Evolutionary conservation across 2,329 filamentous ascomycete species (phyloP), one percentile per base, ranked within the genome.

Genomic region (Botrytis elliptica): DNA sequence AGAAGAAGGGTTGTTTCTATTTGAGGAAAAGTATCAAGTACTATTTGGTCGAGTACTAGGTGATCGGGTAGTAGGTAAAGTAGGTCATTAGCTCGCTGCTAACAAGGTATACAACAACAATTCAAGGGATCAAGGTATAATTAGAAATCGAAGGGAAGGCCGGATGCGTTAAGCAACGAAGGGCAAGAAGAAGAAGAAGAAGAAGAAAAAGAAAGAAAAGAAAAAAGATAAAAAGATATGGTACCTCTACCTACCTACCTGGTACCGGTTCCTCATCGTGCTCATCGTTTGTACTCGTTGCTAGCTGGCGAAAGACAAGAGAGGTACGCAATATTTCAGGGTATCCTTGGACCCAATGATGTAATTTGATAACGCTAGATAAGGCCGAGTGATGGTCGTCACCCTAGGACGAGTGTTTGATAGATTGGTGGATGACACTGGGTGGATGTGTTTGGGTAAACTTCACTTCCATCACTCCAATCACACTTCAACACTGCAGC

Each of bases 361-460:
- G 67, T 70, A 70, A 70, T 70, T 70, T 40, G 67, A 70, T 60
- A 60, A 33, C n/a, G 36, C 38, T 60, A 70, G 22, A 40, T 38
- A 55, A 42, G 18, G 46, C 33, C 38, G n/a, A 29, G 52, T 57
- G 1, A 18, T 18, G 16, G n/a, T 4, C n/a, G 14, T 2, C n/a
- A 57, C 9, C 52, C 52, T 29, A 57, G 52, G 33, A 33, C 33
- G 33, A 33, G 33, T 33, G 33, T 33, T 33, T 33, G 33, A 33
- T 33, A 33, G 33, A 33, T 33, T 33, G 33, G 33, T 33, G 33
- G 33, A 33, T 33, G 33, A 3, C 33, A 33, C 33, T 33, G 9
- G 44, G 22, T 46, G 22, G 44, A 55, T n/a, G 29, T 29, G 29
- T 29, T 29, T 29, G 29, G 29, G 29, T 29, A 29, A 29, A 29